These are phyloP conservation scores for Yarrowia sp. DNA, from an alignment of 805 yeast genomes.

Conservation along the genomic window DNA sequence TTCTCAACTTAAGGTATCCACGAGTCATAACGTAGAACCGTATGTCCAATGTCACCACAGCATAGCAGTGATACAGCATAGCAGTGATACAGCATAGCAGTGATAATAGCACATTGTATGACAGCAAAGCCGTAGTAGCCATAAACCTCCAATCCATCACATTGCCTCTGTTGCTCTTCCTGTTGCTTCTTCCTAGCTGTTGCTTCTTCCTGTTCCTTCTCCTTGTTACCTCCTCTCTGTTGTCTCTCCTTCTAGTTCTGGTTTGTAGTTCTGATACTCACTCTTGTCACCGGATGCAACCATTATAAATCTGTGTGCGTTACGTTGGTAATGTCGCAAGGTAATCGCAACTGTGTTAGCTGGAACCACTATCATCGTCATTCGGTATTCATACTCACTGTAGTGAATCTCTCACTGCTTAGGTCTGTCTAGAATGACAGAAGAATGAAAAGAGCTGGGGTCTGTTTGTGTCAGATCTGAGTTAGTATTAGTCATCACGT, in stretches of 20 bases:
- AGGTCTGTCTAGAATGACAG: not conserved
- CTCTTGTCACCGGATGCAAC: not conserved
- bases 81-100: too few relatives aligned
- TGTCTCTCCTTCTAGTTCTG: not conserved
- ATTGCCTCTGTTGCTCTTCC: too few relatives aligned
- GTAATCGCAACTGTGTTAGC: slow-evolving; percentile 5
- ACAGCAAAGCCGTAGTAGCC: too few relatives aligned
- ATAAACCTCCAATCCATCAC: too few relatives aligned
- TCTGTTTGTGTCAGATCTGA: not conserved
- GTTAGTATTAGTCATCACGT: too few relatives aligned
- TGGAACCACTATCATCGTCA: too few relatives aligned
- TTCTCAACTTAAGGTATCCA: too few relatives aligned
- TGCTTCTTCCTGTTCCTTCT: not conserved
- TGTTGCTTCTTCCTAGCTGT: too few relatives aligned
- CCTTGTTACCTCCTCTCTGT: not conserved
- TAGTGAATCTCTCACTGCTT: not conserved
- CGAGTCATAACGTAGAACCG: too few relatives aligned
- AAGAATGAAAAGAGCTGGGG: not conserved
- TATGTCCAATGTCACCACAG: too few relatives aligned
- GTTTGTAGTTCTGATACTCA: not conserved
- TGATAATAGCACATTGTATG: too few relatives aligned
- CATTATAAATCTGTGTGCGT: not conserved
- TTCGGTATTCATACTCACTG: not conserved
- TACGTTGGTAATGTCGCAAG: not conserved
- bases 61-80: too few relatives aligned